phyloP scores from a whole-genome alignment of 176 grass and related monocot species.

The Hsuehochloa calcarea region DNA sequence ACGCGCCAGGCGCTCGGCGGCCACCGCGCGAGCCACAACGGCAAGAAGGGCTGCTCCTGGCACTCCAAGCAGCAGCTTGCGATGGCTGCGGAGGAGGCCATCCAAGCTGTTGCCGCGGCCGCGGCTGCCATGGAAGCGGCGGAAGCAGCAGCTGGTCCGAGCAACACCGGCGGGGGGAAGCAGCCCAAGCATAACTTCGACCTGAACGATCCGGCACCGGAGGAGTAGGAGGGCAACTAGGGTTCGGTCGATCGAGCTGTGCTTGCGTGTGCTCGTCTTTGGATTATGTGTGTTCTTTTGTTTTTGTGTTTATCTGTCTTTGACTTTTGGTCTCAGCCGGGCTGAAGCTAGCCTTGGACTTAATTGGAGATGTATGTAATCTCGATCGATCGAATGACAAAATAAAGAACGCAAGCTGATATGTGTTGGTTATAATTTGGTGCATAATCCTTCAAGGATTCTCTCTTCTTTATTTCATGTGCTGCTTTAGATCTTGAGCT shows the following conservation, averaged over 20 bases:
- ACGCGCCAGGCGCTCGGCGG: constrained; percentile 72
- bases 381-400: neutral
- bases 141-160: neutral
- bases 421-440: neutral
- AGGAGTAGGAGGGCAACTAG: constrained; percentile 12
- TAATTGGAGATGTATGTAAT: neutral
- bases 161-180: neutral
- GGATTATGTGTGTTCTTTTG: neutral
- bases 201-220: constrained; percentile 42
- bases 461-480: neutral
- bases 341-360: neutral
- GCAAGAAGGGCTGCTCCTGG: constrained; percentile 52
- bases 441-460: neutral
- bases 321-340: neutral
- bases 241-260: constrained; percentile 4
- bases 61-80: constrained; percentile 25
- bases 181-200: constrained; percentile 10
- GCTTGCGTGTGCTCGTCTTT: constrained; percentile 11
- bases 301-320: neutral
- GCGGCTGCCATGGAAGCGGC: neutral
- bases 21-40: constrained; percentile 72
- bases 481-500: neutral
- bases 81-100: neutral
- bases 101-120: neutral
- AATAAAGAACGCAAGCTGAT: neutral